Evolutionary conservation across 768 basidiomycete genomes (phyloP).

Genomic region (Lactifluus volemus): DNA sequence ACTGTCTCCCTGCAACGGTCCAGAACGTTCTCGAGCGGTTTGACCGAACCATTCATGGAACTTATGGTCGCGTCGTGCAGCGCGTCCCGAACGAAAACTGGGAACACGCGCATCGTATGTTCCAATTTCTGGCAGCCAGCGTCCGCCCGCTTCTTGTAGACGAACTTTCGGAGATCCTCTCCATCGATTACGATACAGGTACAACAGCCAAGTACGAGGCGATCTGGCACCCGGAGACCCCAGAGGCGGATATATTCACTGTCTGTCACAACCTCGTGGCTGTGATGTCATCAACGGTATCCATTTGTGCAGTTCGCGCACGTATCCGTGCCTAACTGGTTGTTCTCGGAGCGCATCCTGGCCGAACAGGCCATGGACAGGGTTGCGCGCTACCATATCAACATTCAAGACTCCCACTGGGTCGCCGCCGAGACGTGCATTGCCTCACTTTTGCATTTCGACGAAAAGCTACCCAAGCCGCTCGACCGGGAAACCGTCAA

Average conservation of each 20-base stretch:
- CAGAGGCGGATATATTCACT: conserved; percentile 9
- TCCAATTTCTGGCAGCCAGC: conserved; percentile 21
- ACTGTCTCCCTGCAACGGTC: conserved; percentile 15
- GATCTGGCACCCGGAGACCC: conserved; percentile 14
- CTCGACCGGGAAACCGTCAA: conserved; percentile 5
- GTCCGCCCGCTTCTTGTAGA: conserved; percentile 16
- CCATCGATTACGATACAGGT: conserved; percentile 19
- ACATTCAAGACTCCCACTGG: conserved; percentile 2
- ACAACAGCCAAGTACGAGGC: conserved; percentile 13
- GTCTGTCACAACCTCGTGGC: conserved; percentile 10
- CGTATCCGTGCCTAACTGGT: background rate
- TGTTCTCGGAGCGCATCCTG: conserved; percentile 5
- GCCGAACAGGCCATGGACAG: background rate
- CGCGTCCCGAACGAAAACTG: conserved; percentile 18
- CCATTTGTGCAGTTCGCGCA: conserved; percentile 8
- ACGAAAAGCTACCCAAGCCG: background rate
- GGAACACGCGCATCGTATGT: conserved; percentile 13
- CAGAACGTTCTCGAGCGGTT: conserved; percentile 16
- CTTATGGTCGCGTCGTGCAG: conserved; percentile 22
- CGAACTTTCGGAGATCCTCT: conserved; percentile 22
- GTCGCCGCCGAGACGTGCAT: conserved; percentile 6
- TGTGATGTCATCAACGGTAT: background rate
- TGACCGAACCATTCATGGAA: conserved; percentile 13
- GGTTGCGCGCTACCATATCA: conserved; percentile 2
- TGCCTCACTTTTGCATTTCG: conserved; percentile 7